Conservation (phyloP, 305 asterid species). For the Salvia sclarea region DNA sequence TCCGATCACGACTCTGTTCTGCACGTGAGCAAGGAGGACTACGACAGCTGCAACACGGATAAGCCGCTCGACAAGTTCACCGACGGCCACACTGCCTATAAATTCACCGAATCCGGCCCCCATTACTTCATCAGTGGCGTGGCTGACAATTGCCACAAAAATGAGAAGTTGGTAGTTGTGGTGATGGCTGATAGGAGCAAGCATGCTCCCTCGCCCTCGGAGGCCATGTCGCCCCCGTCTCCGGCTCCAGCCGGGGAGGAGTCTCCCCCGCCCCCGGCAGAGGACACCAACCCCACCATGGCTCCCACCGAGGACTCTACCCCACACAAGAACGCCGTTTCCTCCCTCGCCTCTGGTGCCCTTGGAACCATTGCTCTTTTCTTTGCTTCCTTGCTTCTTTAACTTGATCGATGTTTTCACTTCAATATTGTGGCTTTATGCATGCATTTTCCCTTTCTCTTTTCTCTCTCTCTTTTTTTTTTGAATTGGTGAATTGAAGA, state of each 20-base stretch:
- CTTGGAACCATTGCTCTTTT: conserved; percentile 48
- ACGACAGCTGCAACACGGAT: conserved; percentile 58
- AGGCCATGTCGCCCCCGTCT: conserved; percentile 46
- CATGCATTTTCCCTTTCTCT: neutral
- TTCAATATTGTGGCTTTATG: neutral
- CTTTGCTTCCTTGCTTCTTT: conserved; percentile 46
- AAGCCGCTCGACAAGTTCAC: conserved; percentile 52
- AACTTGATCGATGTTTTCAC: conserved; percentile 32
- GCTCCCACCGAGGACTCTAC: conserved; percentile 53
- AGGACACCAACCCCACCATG: conserved; percentile 40
- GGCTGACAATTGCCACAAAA: conserved; percentile 64
- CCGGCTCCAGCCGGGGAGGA: conserved; percentile 49
- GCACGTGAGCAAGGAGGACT: conserved; percentile 64
- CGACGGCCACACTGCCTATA: conserved; percentile 65
- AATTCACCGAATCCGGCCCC: conserved; percentile 67
- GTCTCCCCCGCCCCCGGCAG: conserved; percentile 50
- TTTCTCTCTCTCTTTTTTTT: neutral
- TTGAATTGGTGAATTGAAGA: neutral
- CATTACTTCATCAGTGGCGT: conserved; percentile 83
- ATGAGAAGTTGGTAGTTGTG: conserved; percentile 62
- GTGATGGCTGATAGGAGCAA: conserved; percentile 83
- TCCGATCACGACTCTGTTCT: conserved; percentile 70
- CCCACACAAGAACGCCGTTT: conserved; percentile 46
- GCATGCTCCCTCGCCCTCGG: conserved; percentile 35
- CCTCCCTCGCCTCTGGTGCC: conserved; percentile 34